Conservation (phyloP, 139 green algal genomes). For the Picochlorum sp. region DNA sequence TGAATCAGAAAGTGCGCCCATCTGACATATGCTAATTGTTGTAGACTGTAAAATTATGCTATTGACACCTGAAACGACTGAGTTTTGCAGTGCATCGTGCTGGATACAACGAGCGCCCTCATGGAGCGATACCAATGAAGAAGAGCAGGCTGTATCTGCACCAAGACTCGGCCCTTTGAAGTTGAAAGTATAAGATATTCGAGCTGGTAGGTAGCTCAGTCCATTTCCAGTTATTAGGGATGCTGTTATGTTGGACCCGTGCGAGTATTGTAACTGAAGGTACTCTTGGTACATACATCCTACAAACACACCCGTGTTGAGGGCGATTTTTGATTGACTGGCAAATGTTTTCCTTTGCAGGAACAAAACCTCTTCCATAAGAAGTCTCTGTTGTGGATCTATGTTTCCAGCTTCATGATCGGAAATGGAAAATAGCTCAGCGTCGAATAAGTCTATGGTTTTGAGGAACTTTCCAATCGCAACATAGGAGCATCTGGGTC, state of each 20-base stretch:
- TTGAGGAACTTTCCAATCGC: conserved; percentile 46
- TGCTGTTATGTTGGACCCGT: background rate
- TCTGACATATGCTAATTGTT: conserved; percentile 24
- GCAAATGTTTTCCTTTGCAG: background rate
- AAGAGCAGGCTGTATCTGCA: conserved; percentile 75
- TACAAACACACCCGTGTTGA: conserved; percentile 28
- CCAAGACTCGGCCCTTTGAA: conserved; percentile 25
- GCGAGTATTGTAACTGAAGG: conserved; percentile 1
- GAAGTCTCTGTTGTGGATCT: conserved; percentile 64
- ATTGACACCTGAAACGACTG: conserved; percentile 28
- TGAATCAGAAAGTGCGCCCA: conserved; percentile 11
- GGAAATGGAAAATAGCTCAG: conserved; percentile 27
- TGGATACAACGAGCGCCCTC: conserved; percentile 38
- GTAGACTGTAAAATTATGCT: conserved; percentile 22
- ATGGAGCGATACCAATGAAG: conserved; percentile 65
- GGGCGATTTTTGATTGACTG: background rate
- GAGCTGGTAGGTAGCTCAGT: conserved; percentile 40
- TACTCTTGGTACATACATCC: conserved; percentile 46
- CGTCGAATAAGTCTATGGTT: conserved; percentile 43
- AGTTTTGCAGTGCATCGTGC: conserved; percentile 5
- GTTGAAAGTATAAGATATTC: conserved; percentile 46
- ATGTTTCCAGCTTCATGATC: conserved; percentile 45
- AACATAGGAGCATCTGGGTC: too few relatives aligned
- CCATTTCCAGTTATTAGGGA: conserved; percentile 27
- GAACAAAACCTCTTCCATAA: conserved; percentile 36